These are phyloP conservation scores for Solanum phureja DNA, from an alignment of 257 asterid species.

Conservation along the genomic window DNA sequence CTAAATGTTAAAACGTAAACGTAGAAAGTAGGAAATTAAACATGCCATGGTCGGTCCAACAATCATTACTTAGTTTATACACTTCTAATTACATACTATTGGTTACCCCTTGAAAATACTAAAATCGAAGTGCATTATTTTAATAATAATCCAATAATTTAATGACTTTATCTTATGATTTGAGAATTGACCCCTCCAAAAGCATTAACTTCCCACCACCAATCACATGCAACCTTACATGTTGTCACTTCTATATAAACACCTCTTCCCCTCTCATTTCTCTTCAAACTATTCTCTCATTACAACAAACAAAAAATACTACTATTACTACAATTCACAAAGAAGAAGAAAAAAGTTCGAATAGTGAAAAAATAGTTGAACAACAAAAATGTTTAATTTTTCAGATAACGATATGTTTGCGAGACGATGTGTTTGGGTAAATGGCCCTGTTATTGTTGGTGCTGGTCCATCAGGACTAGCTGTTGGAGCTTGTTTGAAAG, in stretches of 20 bases:
- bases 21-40: background rate
- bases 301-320: background rate
- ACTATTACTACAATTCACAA: background rate
- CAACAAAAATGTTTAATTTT: slow-evolving; percentile 22
- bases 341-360: background rate
- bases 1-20: background rate
- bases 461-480: slow-evolving; percentile 60
- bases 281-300: background rate
- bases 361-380: background rate
- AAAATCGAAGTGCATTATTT: background rate
- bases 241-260: slow-evolving; percentile 10
- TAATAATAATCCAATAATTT: background rate
- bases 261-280: background rate
- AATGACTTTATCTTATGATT: slow-evolving; percentile 19
- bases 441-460: slow-evolving; percentile 60
- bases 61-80: background rate
- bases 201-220: slow-evolving; percentile 27
- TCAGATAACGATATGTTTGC: slow-evolving; percentile 6
- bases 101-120: too few species aligned
- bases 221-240: slow-evolving; percentile 30
- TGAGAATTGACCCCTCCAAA: slow-evolving; percentile 16
- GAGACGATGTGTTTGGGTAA: slow-evolving; percentile 47
- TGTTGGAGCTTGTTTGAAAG: slow-evolving; percentile 36
- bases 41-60: background rate
- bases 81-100: background rate